Evolutionary conservation across 2,329 filamentous ascomycete genomes (phyloP).

Genomic region (Aureobasidium subglaciale): DNA sequence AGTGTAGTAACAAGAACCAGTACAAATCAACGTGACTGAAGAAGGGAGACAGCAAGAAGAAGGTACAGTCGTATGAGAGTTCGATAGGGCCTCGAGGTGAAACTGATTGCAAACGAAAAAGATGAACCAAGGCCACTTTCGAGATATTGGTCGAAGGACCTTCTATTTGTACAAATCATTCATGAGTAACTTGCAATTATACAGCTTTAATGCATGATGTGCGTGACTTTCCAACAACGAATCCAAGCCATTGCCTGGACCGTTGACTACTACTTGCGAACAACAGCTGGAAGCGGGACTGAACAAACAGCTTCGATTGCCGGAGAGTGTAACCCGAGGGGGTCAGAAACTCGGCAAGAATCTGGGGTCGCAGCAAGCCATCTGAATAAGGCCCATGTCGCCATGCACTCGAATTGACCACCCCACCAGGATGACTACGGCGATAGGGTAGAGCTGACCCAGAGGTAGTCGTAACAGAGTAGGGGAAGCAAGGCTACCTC

Average conservation of each 20-base stretch:
- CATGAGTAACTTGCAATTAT: not conserved
- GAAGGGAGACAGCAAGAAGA: not conserved
- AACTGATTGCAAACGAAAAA: not conserved
- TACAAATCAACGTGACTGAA: not conserved
- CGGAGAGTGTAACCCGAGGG: not conserved
- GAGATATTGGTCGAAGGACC: not conserved
- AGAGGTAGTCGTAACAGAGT: not conserved
- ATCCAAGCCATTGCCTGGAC: not conserved
- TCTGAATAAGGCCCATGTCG: not conserved
- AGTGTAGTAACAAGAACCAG: not conserved
- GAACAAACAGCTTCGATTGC: not conserved
- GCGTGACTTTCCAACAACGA: not conserved
- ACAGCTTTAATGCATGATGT: conserved; percentile 6
- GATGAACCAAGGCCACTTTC: not conserved
- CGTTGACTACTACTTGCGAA: not conserved
- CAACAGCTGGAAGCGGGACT: not conserved
- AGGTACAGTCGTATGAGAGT: not conserved
- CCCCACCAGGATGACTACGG: not conserved
- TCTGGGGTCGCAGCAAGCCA: conserved; percentile 7
- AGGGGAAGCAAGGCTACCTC: conserved; percentile 7
- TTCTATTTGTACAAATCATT: conserved; percentile 1
- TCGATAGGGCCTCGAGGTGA: not conserved
- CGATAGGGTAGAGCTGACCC: conserved; percentile 1
- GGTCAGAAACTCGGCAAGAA: not conserved
- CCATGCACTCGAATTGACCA: not conserved